Percentiles rank a stretch among this genome's conserved stretches.
phyloP scores from a whole-genome alignment of 768 basidiomycete genomes.

The Tulasnella sp. region DNA sequence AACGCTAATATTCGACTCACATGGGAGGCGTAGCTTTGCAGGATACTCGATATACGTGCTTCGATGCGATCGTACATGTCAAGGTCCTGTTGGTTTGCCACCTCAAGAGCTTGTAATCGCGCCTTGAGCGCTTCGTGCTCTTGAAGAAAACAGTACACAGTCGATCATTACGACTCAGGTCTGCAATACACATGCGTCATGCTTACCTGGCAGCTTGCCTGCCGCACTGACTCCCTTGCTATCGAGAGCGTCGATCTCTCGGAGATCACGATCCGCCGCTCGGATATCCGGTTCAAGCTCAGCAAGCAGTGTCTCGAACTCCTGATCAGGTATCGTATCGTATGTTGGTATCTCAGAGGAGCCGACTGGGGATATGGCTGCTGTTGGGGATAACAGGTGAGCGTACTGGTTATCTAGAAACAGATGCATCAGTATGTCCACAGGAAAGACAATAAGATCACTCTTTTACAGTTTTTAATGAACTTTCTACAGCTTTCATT shows the following conservation, averaged over 20 bases:
- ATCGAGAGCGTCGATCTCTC: conserved; percentile 67
- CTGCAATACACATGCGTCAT: not conserved
- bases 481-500: conserved; percentile 73
- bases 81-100: conserved; percentile 58
- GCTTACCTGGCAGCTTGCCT: conserved; percentile 62
- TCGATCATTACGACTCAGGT: not conserved
- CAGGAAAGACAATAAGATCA: not conserved
- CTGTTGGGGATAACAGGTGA: conserved; percentile 67
- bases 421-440: conserved; percentile 17
- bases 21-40: conserved; percentile 68
- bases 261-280: conserved; percentile 74
- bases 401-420: conserved; percentile 69
- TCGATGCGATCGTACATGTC: conserved; percentile 59
- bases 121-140: conserved; percentile 64
- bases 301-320: conserved; percentile 63
- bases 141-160: conserved; percentile 32
- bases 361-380: conserved; percentile 65
- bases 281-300: conserved; percentile 86
- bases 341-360: conserved; percentile 46
- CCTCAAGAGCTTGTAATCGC: conserved; percentile 59
- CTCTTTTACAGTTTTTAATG: conserved; percentile 63
- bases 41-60: conserved; percentile 56
- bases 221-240: conserved; percentile 67
- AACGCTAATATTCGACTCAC: conserved; percentile 43
- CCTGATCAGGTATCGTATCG: conserved; percentile 61